Evolutionary conservation across 306 rosid species (phyloP), one percentile per base, ranked within the genome.

Genomic region (Cucurbita argyrosperma): DNA sequence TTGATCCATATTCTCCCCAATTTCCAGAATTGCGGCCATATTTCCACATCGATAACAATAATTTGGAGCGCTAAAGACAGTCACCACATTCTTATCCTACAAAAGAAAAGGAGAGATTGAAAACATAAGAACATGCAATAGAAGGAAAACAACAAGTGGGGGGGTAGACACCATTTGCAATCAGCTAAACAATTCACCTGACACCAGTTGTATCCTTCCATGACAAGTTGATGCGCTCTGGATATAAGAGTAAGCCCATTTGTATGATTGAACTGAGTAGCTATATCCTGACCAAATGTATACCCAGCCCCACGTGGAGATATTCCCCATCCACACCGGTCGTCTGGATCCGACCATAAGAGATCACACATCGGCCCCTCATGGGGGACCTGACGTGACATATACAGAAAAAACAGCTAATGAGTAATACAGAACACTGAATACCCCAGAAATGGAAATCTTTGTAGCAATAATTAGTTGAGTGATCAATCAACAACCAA

Each of bases 351-450:
- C 71, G 98, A 94, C 98, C 98, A 94, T 74, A 94, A 84, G 71
- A 94, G 96, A 68, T 94, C 98, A 66, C 98, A 94, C 98, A 94
- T 94, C 3, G 98, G 98, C 74, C 98, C 98, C 88, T 94, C 98
- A 51, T 94, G 98, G 8, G 98, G 98, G 82, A 90, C 97, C 98
- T 93, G 81, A 45, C n/a, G 43, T 74, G 26, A 64, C 30, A 66
- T 43, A 10, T 66, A 21, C 18, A 47, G 42, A 68, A 68, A 79
- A 74, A 23, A 75, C 78, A 71, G 54, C 62, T 71, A 50, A 50
- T 54, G 38, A 60, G 54, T 43, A 51, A 49, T 23, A 8, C 66
- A 19, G 8, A 21, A 57, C 62, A 57, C 52, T 79, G 76, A 72
- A 71, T 19, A 26, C 8, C 35, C 49, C 71, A 6, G 2, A 67